Conservation (phyloP, 805 yeast genomes). For the Zygosaccharomyces siamensis region DNA sequence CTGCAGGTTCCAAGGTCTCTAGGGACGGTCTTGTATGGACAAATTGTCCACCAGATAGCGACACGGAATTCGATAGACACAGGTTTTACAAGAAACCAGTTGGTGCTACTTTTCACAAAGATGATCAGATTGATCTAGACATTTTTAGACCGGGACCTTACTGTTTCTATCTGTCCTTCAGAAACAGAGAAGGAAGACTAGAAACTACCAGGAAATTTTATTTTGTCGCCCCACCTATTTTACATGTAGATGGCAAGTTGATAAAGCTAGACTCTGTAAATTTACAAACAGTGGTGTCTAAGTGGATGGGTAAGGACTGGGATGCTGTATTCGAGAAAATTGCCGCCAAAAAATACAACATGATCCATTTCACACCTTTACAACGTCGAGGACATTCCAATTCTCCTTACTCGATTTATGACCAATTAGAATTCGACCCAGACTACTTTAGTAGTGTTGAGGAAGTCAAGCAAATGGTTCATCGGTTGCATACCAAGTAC, state of each 20-base stretch:
- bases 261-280: slow-evolving; percentile 74
- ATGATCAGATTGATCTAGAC: slow-evolving; percentile 54
- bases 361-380: slow-evolving; percentile 94
- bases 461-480: slow-evolving; percentile 51
- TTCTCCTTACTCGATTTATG: slow-evolving; percentile 89
- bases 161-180: slow-evolving; percentile 64
- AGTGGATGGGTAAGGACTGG: slow-evolving; percentile 89
- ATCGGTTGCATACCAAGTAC: slow-evolving; percentile 46
- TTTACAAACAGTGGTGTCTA: slow-evolving; percentile 80
- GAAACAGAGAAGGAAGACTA: slow-evolving; percentile 34
- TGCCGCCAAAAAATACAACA: slow-evolving; percentile 77
- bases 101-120: slow-evolving; percentile 56
- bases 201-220: slow-evolving; percentile 56
- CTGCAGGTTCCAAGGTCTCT: slow-evolving; percentile 70
- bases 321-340: slow-evolving; percentile 55
- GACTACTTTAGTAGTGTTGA: slow-evolving; percentile 49
- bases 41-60: slow-evolving; percentile 54
- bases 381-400: slow-evolving; percentile 85
- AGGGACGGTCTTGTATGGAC: slow-evolving; percentile 69
- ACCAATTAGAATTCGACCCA: slow-evolving; percentile 77
- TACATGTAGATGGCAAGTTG: slow-evolving; percentile 50
- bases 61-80: slow-evolving; percentile 49
- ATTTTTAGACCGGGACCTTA: slow-evolving; percentile 75
- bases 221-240: slow-evolving; percentile 76
- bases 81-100: slow-evolving; percentile 49